Conservation (phyloP, 768 basidiomycete genomes). For the Amanita jacksonii region DNA sequence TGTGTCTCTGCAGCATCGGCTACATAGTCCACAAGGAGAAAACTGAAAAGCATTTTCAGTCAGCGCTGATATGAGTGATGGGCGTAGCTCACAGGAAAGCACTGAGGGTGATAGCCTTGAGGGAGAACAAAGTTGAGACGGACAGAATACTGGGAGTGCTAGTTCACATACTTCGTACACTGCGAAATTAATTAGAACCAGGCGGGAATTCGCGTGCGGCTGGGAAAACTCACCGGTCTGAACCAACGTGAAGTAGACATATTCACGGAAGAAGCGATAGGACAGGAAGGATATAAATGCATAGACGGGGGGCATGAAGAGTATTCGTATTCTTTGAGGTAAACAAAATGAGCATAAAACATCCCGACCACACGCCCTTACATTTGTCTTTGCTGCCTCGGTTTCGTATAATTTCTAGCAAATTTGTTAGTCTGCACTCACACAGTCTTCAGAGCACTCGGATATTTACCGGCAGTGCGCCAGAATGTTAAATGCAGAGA, state of each 20-base stretch:
- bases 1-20: conserved; percentile 49
- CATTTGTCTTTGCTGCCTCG: conserved; percentile 63
- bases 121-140: neutral
- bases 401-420: conserved; percentile 51
- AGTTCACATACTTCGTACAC: conserved; percentile 44
- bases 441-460: neutral
- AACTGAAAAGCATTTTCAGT: conserved; percentile 21
- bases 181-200: conserved; percentile 13
- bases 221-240: conserved; percentile 19
- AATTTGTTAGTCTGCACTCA: neutral
- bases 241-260: conserved; percentile 34
- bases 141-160: neutral
- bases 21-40: conserved; percentile 70
- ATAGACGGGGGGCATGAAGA: conserved; percentile 70
- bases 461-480: conserved; percentile 44
- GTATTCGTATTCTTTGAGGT: conserved; percentile 41
- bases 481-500: conserved; percentile 38
- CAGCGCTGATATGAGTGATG: neutral
- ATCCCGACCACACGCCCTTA: conserved; percentile 21
- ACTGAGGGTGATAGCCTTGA: conserved; percentile 58
- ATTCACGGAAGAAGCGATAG: conserved; percentile 65
- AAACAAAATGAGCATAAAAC: neutral
- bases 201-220: neutral
- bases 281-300: conserved; percentile 71
- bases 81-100: conserved; percentile 47